Conservation (phyloP, 805 yeast genomes). For the Pichia cabralensis region DNA sequence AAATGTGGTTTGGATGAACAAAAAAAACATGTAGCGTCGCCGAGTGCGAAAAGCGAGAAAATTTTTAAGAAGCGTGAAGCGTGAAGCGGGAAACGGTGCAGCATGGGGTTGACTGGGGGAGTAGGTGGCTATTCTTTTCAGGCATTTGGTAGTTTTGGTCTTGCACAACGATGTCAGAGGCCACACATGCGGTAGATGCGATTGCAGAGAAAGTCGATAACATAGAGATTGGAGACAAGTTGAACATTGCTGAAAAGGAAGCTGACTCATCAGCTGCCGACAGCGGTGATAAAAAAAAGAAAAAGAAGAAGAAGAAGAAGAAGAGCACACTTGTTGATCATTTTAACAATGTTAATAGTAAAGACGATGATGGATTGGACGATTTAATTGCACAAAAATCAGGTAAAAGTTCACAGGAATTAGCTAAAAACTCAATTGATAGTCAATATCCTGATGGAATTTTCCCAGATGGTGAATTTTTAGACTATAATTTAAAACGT, state of each 20-base stretch:
- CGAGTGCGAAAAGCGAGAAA: too few relatives aligned
- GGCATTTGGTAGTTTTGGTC: too few relatives aligned
- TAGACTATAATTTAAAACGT: constrained; percentile 66
- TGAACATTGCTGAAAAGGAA: neutral
- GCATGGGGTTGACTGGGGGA: too few relatives aligned
- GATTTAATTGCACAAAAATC: too few relatives aligned
- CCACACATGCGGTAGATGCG: neutral
- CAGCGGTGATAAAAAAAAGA: constrained; percentile 32
- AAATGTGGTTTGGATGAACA: too few relatives aligned
- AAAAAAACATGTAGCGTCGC: too few relatives aligned
- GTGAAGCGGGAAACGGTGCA: too few relatives aligned
- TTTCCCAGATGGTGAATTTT: constrained; percentile 85
- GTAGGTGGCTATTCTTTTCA: neutral
- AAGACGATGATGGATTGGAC: constrained; percentile 59
- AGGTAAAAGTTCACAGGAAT: too few relatives aligned
- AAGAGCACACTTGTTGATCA: constrained; percentile 42
- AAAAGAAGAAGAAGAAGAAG: constrained; percentile 48
- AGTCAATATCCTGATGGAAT: constrained; percentile 53
- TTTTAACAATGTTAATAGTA: constrained; percentile 39
- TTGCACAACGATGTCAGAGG: neutral
- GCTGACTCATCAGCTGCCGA: constrained; percentile 12
- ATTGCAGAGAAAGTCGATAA: constrained; percentile 1
- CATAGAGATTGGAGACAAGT: constrained; percentile 2
- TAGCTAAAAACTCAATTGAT: constrained; percentile 42
- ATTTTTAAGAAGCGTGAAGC: too few relatives aligned